phyloP scores from a whole-genome alignment of 2,329 filamentous ascomycete genomes.

The Clathrospora elynae region DNA sequence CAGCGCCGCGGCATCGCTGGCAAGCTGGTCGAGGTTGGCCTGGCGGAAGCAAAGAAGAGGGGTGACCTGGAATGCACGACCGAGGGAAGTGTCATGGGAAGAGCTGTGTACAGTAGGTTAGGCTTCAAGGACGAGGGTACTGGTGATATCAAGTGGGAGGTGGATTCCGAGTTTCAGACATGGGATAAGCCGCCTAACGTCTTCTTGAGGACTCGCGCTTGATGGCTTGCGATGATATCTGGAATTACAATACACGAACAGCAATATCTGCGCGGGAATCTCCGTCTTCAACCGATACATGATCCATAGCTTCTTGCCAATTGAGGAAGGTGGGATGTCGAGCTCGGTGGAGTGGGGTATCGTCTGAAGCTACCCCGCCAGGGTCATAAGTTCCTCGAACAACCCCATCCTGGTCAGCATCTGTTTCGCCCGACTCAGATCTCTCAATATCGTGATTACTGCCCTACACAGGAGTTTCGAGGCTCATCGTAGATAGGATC shows the following conservation, averaged over 20 bases:
- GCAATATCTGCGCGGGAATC: slow-evolving; percentile 19
- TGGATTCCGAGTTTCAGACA: slow-evolving; percentile 42
- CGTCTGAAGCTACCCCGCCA: slow-evolving; percentile 28
- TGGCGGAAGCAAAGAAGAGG: slow-evolving; percentile 43
- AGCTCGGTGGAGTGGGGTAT: slow-evolving; percentile 31
- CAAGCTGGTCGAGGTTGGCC: slow-evolving; percentile 42
- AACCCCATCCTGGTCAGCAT: no score
- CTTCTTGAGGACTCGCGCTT: slow-evolving; percentile 42
- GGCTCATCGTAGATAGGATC: neutral
- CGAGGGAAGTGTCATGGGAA: slow-evolving; percentile 45
- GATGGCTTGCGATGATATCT: slow-evolving; percentile 3
- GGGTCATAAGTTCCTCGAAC: slow-evolving; percentile 18
- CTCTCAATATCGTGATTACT: neutral
- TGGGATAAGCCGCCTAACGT: slow-evolving; percentile 43
- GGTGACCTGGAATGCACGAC: slow-evolving; percentile 45
- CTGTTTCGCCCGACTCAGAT: no score
- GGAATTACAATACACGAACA: slow-evolving; percentile 4
- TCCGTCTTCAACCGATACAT: slow-evolving; percentile 14
- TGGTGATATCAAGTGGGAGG: slow-evolving; percentile 37
- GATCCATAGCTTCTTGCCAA: slow-evolving; percentile 23
- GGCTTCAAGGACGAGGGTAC: slow-evolving; percentile 42
- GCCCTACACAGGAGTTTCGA: neutral
- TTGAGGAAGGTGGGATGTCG: slow-evolving; percentile 43
- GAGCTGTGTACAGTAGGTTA: slow-evolving; percentile 38
- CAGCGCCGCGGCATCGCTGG: slow-evolving; percentile 53